phyloP scores from a whole-genome alignment of 2,329 filamentous ascomycete genomes.

The Colletotrichum abscissum region DNA sequence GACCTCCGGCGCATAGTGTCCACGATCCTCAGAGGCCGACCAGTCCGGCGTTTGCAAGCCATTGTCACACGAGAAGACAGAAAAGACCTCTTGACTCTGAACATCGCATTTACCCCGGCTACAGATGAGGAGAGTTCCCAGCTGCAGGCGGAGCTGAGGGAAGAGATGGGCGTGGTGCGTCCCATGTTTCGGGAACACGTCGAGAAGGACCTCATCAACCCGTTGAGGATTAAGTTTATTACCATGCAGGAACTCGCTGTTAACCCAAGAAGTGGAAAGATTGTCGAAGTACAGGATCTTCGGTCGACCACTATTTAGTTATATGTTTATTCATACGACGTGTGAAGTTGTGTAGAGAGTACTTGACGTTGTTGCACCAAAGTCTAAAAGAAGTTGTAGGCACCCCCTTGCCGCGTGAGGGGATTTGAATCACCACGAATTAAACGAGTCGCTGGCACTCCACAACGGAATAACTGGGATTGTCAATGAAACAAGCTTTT shows the following conservation, averaged over 20 bases:
- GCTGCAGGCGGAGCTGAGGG: constrained; percentile 9
- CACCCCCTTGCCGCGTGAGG: neutral
- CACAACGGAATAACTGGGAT: neutral
- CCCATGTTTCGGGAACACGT: constrained; percentile 31
- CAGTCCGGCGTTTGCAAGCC: constrained; percentile 21
- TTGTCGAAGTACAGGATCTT: constrained; percentile 23
- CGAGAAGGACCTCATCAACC: constrained; percentile 25
- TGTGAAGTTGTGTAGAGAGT: neutral
- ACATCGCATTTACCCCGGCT: constrained; percentile 1
- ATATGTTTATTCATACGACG: neutral
- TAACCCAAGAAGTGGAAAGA: constrained; percentile 26
- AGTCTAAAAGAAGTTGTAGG: neutral
- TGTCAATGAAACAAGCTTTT: neutral
- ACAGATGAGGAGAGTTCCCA: constrained; percentile 9
- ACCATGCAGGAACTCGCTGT: constrained; percentile 22
- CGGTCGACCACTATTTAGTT: constrained; percentile 23
- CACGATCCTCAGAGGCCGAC: constrained; percentile 3
- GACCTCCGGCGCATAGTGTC: constrained; percentile 26
- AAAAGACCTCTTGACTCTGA: constrained; percentile 25
- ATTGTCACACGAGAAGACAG: constrained; percentile 15
- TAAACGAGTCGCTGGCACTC: neutral
- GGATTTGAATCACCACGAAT: no score
- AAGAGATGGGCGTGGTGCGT: constrained; percentile 14
- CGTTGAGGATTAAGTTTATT: constrained; percentile 13
- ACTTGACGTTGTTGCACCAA: neutral